Conservation (phyloP, 164 flowering plant genomes). For the Nelumbo lutea region DNA sequence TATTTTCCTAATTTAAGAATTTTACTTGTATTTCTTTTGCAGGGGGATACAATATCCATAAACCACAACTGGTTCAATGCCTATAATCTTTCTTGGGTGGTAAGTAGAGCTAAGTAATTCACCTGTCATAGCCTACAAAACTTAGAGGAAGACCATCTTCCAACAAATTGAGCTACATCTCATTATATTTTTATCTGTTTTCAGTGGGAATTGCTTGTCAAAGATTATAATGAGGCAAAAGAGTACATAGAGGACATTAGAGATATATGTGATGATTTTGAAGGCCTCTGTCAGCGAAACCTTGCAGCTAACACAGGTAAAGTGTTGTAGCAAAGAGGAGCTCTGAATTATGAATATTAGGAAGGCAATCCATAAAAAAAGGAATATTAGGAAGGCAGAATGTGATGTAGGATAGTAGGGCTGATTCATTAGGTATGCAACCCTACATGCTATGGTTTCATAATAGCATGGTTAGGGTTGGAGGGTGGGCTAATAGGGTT, state of each 20-base stretch:
- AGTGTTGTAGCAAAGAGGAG: not conserved
- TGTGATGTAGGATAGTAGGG: too few species aligned
- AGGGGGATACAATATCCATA: slow-evolving; percentile 91
- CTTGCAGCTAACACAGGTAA: slow-evolving; percentile 94
- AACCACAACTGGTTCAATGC: slow-evolving; percentile 97
- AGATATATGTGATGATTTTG: slow-evolving; percentile 93
- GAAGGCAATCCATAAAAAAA: too few species aligned
- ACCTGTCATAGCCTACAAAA: not conserved
- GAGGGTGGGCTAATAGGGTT: too few species aligned
- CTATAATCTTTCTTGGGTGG: slow-evolving; percentile 81
- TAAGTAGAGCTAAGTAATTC: slow-evolving; percentile 32
- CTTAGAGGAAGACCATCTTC: not conserved
- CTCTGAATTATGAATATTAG: not conserved
- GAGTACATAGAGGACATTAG: slow-evolving; percentile 85
- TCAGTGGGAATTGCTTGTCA: slow-evolving; percentile 77
- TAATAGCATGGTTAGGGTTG: too few species aligned
- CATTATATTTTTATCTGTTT: slow-evolving; percentile 7
- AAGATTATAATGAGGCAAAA: slow-evolving; percentile 82
- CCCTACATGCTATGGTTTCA: too few species aligned
- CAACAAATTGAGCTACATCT: not conserved
- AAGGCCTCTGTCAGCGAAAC: slow-evolving; percentile 93
- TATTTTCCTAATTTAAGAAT: not conserved
- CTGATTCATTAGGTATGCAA: too few species aligned
- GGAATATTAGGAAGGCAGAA: too few species aligned
- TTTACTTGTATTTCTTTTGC: slow-evolving; percentile 17